phyloP scores from a whole-genome alignment of 1,139 yeast species.

The Geotrichum histeridarum region DNA sequence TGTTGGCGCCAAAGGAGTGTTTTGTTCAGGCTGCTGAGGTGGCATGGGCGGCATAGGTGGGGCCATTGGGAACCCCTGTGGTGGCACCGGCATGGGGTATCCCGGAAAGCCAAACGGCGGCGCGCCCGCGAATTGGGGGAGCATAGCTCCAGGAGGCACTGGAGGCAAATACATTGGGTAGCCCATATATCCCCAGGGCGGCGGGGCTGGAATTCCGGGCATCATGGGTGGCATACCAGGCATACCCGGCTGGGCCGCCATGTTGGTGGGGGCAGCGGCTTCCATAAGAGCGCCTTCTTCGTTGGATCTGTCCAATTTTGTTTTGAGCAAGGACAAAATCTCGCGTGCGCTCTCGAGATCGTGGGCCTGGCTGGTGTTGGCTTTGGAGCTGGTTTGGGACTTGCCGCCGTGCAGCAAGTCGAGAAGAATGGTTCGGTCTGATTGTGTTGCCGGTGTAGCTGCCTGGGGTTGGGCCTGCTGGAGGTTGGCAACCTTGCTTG shows the following conservation, averaged over 20 bases:
- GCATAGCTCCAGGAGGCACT: background rate
- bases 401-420: constrained; percentile 29
- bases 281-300: constrained; percentile 12
- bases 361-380: constrained; percentile 16
- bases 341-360: constrained; percentile 33
- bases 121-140: background rate
- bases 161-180: constrained; percentile 1
- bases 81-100: constrained; percentile 1
- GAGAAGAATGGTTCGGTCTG: constrained; percentile 31
- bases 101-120: constrained; percentile 8
- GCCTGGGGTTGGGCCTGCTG: background rate
- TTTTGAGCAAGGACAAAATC: constrained; percentile 32
- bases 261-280: too few relatives aligned
- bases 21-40: constrained; percentile 9
- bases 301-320: constrained; percentile 25
- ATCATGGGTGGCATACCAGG: background rate
- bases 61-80: constrained; percentile 21
- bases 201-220: constrained; percentile 1
- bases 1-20: constrained; percentile 6
- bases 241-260: background rate
- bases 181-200: constrained; percentile 2
- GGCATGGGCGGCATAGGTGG: constrained; percentile 15
- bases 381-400: constrained; percentile 10
- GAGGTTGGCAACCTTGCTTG: background rate
- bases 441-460: constrained; percentile 7